Conservation (phyloP, 805 yeast genomes). For the Wickerhamomyces mucosus region DNA sequence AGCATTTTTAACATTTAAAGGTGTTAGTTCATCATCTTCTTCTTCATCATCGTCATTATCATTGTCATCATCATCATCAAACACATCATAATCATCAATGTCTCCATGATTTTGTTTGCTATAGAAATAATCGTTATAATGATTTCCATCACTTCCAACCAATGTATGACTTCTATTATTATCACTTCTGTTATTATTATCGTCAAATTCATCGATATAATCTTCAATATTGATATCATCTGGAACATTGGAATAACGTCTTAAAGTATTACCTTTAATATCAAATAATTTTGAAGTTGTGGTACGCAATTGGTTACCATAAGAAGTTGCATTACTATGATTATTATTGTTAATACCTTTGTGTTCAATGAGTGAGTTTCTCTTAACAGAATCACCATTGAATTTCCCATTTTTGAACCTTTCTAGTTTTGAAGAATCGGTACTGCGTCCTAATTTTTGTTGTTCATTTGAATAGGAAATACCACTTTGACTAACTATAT, state of each 20-base stretch:
- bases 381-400: conserved; percentile 1
- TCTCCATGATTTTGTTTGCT: no score
- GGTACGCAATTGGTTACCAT: conserved; percentile 37
- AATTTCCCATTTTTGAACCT: no score
- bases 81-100: no score
- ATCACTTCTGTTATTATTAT: no score
- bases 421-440: no score
- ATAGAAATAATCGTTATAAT: conserved; percentile 21
- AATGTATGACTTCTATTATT: no score
- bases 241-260: conserved; percentile 65
- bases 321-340: background rate
- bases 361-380: background rate
- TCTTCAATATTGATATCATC: conserved; percentile 43
- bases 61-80: conserved; percentile 19
- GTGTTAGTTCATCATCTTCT: conserved; percentile 20
- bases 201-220: conserved; percentile 33
- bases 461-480: no score
- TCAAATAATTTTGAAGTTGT: conserved; percentile 71
- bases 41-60: conserved; percentile 18
- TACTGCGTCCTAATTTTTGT: no score
- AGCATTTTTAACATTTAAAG: conserved; percentile 15
- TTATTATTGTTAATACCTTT: background rate
- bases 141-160: conserved; percentile 23
- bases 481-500: no score
- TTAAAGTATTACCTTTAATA: conserved; percentile 59